These are phyloP conservation scores for Elongisporangium prolatum DNA, from an alignment of 352 stramenopile species.

Conservation along the genomic window DNA sequence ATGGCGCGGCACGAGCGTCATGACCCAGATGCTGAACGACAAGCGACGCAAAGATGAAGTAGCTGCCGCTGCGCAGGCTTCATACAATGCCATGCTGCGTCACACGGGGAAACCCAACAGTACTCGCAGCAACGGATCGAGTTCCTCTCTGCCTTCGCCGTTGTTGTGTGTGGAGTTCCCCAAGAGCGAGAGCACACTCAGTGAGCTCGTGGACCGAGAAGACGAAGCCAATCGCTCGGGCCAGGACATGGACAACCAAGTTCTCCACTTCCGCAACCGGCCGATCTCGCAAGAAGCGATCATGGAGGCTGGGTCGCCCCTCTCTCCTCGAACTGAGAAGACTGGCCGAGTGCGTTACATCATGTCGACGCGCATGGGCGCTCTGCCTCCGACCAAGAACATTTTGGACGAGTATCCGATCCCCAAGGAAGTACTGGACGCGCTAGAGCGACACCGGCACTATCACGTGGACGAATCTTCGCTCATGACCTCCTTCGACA, in stretches of 20 bases:
- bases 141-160: not conserved
- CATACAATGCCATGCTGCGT: not conserved
- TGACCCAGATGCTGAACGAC: conserved; percentile 14
- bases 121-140: not conserved
- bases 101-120: not conserved
- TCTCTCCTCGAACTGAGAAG: conserved; percentile 24
- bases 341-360: conserved; percentile 63
- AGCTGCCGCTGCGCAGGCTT: not conserved
- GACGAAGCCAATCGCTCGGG: conserved; percentile 16
- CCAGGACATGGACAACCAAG: conserved; percentile 22
- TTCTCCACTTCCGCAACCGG: conserved; percentile 50
- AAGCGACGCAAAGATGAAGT: conserved; percentile 14
- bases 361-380: conserved; percentile 51
- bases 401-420: conserved; percentile 75
- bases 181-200: conserved; percentile 18
- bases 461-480: conserved; percentile 59
- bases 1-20: conserved; percentile 9
- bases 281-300: conserved; percentile 32
- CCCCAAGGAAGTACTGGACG: conserved; percentile 60
- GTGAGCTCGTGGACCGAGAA: conserved; percentile 18
- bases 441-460: conserved; percentile 55
- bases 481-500: conserved; percentile 45
- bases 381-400: conserved; percentile 46
- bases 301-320: conserved; percentile 25
- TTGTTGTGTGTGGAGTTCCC: conserved; percentile 23